A percentile compares a stretch with the other conserved stretches of the same genome.
Evolutionary conservation across 1,284 basidiomycete genomes (phyloP).

Genomic region (Cutaneotrichosporon daszewskae): DNA sequence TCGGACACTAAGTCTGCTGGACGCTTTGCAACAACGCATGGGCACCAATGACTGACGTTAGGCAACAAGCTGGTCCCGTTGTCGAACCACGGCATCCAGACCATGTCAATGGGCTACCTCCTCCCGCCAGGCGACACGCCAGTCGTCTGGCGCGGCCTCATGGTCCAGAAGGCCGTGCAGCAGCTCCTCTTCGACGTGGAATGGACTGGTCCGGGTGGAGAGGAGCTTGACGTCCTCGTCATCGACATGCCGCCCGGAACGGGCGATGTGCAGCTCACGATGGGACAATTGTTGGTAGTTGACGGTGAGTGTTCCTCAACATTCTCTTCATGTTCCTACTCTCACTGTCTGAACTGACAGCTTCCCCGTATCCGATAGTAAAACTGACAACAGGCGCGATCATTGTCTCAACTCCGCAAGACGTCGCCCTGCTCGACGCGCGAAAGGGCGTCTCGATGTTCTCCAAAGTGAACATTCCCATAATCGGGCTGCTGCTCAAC

Average conservation of each 20-base stretch:
- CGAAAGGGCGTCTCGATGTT: constrained; percentile 93
- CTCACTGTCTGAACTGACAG: not conserved
- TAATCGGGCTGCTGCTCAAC: constrained; percentile 83
- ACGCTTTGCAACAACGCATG: constrained; percentile 9
- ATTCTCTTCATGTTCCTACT: not conserved
- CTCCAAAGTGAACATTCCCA: constrained; percentile 79
- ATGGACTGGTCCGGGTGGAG: constrained; percentile 56
- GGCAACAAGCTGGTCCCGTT: constrained; percentile 76
- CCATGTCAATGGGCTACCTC: constrained; percentile 93
- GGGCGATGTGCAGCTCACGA: constrained; percentile 87
- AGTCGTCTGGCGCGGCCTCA: constrained; percentile 92
- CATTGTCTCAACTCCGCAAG: constrained; percentile 92
- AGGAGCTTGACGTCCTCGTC: constrained; percentile 71
- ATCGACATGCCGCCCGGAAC: constrained; percentile 98
- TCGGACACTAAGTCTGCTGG: too few relatives aligned
- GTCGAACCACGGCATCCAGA: constrained; percentile 81
- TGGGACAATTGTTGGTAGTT: constrained; percentile 83
- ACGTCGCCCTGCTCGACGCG: constrained; percentile 87
- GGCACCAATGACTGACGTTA: constrained; percentile 33
- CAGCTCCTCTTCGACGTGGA: constrained; percentile 93
- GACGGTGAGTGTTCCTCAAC: constrained; percentile 61
- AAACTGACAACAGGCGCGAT: constrained; percentile 60
- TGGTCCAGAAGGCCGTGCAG: constrained; percentile 99
- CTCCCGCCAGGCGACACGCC: constrained; percentile 56
- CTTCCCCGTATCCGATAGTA: not conserved